Evolutionary conservation across 352 stramenopile species (phyloP).

Genomic region (Peronospora belbahrii): DNA sequence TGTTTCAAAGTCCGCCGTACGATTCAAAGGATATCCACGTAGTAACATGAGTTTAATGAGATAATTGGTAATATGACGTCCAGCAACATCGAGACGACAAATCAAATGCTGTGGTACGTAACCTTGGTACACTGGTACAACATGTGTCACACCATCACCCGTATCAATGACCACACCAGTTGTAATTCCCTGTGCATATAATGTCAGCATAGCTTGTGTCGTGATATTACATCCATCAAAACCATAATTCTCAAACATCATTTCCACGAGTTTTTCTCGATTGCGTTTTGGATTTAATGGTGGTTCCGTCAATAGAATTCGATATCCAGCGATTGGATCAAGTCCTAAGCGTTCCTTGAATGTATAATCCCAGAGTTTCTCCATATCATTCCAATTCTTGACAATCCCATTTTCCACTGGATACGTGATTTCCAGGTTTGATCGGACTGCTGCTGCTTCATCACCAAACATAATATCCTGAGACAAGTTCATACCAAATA

Average conservation of each 20-base stretch:
- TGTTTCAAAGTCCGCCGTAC: conserved; percentile 89
- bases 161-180: conserved; percentile 91
- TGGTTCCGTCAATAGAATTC: conserved; percentile 89
- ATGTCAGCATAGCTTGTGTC: conserved; percentile 90
- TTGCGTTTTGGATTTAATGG: conserved; percentile 90
- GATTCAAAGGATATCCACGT: conserved; percentile 88
- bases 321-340: conserved; percentile 54
- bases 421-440: conserved; percentile 85
- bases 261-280: conserved; percentile 86
- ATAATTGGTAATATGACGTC: conserved; percentile 91
- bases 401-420: conserved; percentile 95
- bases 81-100: conserved; percentile 86
- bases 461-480: conserved; percentile 95
- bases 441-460: conserved; percentile 83
- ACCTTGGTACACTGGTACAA: conserved; percentile 87
- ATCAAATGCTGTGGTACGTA: conserved; percentile 89
- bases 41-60: conserved; percentile 91
- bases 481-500: too few species aligned
- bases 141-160: conserved; percentile 90
- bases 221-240: conserved; percentile 88
- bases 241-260: conserved; percentile 92
- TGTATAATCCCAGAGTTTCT: conserved; percentile 95
- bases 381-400: conserved; percentile 96
- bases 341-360: conserved; percentile 88
- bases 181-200: conserved; percentile 87